Evolutionary conservation across 495 filamentous ascomycete species (phyloP).

Genomic region (Xylona heveae): DNA sequence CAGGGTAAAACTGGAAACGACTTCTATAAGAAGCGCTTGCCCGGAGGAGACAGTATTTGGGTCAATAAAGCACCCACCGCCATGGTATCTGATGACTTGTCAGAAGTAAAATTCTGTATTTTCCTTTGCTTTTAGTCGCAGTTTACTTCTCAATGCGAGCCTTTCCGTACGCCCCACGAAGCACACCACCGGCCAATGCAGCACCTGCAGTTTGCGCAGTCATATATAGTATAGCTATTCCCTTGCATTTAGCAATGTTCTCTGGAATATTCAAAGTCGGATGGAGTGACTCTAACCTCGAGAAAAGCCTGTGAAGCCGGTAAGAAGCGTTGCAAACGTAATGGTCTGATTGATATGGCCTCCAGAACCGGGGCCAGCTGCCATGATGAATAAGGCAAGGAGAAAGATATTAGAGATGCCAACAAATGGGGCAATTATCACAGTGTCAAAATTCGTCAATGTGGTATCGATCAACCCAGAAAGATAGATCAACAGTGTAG

Average conservation of each 20-base stretch:
- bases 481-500: constrained; percentile 9
- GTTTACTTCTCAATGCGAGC: constrained; percentile 9
- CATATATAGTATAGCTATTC: constrained; percentile 24
- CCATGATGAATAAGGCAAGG: constrained; percentile 27
- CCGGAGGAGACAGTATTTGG: constrained; percentile 3
- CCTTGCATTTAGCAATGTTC: too few relatives aligned
- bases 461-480: constrained; percentile 14
- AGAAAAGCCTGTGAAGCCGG: constrained; percentile 25
- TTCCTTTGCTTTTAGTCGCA: background rate
- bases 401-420: constrained; percentile 25
- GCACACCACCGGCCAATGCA: constrained; percentile 21
- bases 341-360: constrained; percentile 31
- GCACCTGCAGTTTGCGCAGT: constrained; percentile 21
- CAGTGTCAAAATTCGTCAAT: constrained; percentile 11
- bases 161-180: constrained; percentile 15
- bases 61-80: constrained; percentile 16
- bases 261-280: too few relatives aligned
- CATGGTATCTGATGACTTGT: constrained; percentile 9
- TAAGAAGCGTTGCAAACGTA: constrained; percentile 26
- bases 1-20: constrained; percentile 2
- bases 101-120: background rate
- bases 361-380: constrained; percentile 25
- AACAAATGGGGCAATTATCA: constrained; percentile 13
- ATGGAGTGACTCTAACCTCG: too few relatives aligned
- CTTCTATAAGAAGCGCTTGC: background rate